phyloP scores from a whole-genome alignment of 192 early-diverging fungal species.

The Backusella morwellensis region DNA sequence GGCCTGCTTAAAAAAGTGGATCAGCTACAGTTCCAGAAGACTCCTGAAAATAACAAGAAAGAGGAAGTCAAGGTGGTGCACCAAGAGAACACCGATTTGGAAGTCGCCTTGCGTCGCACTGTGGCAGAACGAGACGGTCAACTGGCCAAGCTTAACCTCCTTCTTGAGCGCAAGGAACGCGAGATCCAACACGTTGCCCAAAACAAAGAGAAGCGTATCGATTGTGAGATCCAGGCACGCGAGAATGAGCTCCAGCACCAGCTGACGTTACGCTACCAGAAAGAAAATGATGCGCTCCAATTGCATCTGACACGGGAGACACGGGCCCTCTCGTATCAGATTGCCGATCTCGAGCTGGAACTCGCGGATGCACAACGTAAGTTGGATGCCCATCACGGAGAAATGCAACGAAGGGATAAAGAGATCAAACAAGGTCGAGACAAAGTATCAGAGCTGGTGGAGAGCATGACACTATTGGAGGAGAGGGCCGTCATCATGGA shows the following conservation, averaged over 20 bases:
- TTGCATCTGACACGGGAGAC: background rate
- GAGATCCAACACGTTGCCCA: background rate
- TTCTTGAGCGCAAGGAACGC: background rate
- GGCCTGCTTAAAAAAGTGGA: background rate
- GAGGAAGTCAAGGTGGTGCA: background rate
- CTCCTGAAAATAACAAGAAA: background rate
- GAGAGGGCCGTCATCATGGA: background rate
- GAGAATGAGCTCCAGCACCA: background rate
- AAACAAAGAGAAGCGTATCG: background rate
- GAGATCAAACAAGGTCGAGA: background rate
- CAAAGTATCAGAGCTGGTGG: background rate
- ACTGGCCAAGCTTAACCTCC: background rate
- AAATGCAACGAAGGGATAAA: background rate
- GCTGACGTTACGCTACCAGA: background rate
- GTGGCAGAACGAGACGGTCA: conserved; percentile 14
- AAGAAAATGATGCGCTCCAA: background rate
- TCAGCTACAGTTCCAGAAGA: background rate
- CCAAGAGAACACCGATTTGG: background rate
- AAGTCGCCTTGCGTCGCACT: background rate
- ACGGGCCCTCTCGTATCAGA: background rate
- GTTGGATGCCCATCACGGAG: background rate
- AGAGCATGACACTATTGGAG: background rate
- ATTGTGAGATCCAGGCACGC: background rate
- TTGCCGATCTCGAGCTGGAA: background rate
- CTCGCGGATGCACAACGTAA: background rate